These are phyloP conservation scores for Ophiostoma himal-ulmi DNA, from an alignment of 2,329 filamentous ascomycete genomes.

Conservation along the genomic window DNA sequence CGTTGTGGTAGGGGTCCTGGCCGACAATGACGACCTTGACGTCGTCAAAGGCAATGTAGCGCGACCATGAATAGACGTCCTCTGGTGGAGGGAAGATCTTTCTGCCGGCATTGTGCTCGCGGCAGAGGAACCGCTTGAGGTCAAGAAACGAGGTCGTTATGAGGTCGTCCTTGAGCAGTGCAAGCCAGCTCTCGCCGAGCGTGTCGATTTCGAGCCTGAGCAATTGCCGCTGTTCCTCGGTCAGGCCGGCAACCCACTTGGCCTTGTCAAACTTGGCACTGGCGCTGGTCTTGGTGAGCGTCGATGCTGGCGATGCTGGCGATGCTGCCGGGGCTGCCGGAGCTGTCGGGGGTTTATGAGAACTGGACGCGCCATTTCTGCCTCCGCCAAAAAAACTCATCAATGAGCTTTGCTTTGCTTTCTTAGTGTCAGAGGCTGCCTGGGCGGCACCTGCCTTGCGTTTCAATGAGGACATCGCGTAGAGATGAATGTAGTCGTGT, in stretches of 20 bases:
- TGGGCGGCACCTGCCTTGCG: constrained; percentile 53
- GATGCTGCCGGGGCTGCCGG: not conserved
- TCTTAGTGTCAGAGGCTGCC: constrained; percentile 53
- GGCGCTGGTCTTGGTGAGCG: constrained; percentile 17
- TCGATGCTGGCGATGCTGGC: constrained; percentile 21
- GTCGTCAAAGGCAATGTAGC: constrained; percentile 78
- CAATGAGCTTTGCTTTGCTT: constrained; percentile 72
- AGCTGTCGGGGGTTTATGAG: constrained; percentile 31
- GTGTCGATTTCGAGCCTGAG: constrained; percentile 88
- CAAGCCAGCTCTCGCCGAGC: constrained; percentile 85
- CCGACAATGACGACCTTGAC: constrained; percentile 93
- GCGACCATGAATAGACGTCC: constrained; percentile 96
- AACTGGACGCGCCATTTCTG: not conserved
- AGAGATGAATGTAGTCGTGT: not conserved
- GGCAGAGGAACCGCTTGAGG: constrained; percentile 79
- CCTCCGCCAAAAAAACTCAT: constrained; percentile 75
- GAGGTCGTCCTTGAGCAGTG: constrained; percentile 81
- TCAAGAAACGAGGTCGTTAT: constrained; percentile 72
- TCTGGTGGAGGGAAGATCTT: constrained; percentile 81
- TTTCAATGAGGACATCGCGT: constrained; percentile 22
- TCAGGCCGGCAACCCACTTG: constrained; percentile 78
- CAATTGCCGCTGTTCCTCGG: constrained; percentile 72
- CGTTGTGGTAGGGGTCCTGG: constrained; percentile 95
- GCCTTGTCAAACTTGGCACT: constrained; percentile 70
- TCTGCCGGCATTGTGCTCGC: constrained; percentile 65